Evolutionary conservation across 2,329 filamentous ascomycete genomes (phyloP).

Genomic region (Diplodia seriata): DNA sequence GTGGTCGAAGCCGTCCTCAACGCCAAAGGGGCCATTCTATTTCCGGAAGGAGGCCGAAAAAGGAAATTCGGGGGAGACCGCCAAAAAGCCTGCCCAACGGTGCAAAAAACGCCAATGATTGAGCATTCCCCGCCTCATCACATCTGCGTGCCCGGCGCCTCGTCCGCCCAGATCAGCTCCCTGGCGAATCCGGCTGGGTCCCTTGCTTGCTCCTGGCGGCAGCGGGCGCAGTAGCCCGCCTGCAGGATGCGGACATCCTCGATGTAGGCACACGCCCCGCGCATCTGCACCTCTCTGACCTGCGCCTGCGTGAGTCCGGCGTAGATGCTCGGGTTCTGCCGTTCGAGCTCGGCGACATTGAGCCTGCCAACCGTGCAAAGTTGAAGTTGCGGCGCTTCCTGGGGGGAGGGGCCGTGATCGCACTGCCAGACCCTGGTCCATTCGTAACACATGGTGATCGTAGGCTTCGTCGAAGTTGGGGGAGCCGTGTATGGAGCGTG

Average conservation of each 20-base stretch:
- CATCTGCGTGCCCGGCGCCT: slow-evolving; percentile 19
- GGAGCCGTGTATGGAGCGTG: neutral
- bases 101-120: neutral
- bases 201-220: slow-evolving; percentile 19
- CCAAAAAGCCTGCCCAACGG: neutral
- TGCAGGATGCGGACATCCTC: slow-evolving; percentile 31
- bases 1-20: neutral
- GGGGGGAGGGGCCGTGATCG: slow-evolving; percentile 25
- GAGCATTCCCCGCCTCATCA: neutral
- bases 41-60: neutral
- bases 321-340: neutral
- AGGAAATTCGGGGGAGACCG: neutral
- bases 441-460: slow-evolving; percentile 30
- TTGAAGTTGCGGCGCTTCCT: slow-evolving; percentile 18
- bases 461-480: neutral
- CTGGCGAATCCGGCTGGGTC: slow-evolving; percentile 19
- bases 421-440: slow-evolving; percentile 31
- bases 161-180: slow-evolving; percentile 29
- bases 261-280: slow-evolving; percentile 30
- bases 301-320: slow-evolving; percentile 1
- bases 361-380: slow-evolving; percentile 29
- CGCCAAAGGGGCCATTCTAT: slow-evolving; percentile 8
- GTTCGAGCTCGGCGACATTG: slow-evolving; percentile 13
- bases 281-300: slow-evolving; percentile 18
- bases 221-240: slow-evolving; percentile 25